Base-by-base conservation (phyloP, 306 rosid genomes). In the Begonia loranthoides region DNA sequence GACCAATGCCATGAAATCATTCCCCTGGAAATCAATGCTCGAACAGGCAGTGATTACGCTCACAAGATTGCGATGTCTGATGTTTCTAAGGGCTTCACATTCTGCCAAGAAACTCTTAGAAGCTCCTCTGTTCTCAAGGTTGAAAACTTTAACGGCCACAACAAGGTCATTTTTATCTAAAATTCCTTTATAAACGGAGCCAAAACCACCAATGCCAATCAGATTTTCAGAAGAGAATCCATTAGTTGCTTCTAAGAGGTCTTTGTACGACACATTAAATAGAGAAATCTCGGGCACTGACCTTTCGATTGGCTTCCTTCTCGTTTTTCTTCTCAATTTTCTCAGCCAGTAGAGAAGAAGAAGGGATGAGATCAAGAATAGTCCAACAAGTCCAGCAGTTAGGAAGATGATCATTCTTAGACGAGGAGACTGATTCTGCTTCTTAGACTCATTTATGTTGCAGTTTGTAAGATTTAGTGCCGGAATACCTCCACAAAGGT, bases 1-100 rank as follows among this genome's bases (percentile, higher is more conserved):
- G 13, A 82, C 82, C 57, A 87, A 54, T 57, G 84, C 94, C 53
- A 80, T 11, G 22, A 75, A 87, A 15, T 79, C 75, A 49, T 62
- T 77, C 63, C 75, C 73, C 65, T 65, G 78, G 15, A 49, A 56
- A 51, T 68, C 63, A 1, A 54, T 22, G 13, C 63, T 46, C 7
- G 50, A 19, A 12, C 74, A 69, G 0, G 54, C 41, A 0, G 70
- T 53, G 19, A 69, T 15, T 19, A 61, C 16, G 15, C 51, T 58
- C 44, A 53, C 55, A 22, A 61, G 59, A 48, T 61, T 68, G 6
- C 73, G 44, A 43, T 61, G 67, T 54, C 59, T 51, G 12, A 61
- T 40, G 53, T 39, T 50, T 45, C 49, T 34, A 38, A 61, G 45
- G 24, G 63, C 58, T 55, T 61, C 66, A 39, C 67, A 66, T 54